Evolutionary conservation across 2,329 filamentous ascomycete genomes (phyloP), one percentile per base, ranked within the genome.

Genomic region (Microdochium nivale): DNA sequence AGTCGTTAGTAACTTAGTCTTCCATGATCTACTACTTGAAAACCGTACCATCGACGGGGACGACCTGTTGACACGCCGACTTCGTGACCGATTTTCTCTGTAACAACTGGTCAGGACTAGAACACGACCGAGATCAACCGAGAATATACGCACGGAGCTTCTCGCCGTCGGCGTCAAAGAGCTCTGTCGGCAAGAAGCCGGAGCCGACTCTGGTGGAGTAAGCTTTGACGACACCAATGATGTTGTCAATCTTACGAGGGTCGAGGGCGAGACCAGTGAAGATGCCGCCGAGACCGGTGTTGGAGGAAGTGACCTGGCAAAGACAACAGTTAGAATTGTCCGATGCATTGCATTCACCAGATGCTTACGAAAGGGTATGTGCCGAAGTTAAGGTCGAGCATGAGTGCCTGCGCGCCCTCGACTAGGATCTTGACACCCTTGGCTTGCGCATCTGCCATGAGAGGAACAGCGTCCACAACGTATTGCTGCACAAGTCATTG

Each of bases 191-290:
- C n/a, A 50, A 11, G 46, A 52, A 25, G 33, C 32, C 47, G 21
- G 46, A 33, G 24, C 30, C 13, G 16, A 35, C 27, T 37, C 33
- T 52, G 3, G 47, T 30, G n/a, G 40, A 44, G 65, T 84, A 85
- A 13, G 81, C 81, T 61, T 86, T 86, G 4, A 84, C 79, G 3
- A 86, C 82, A 47, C 81, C 82, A 55, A 85, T 78, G 51, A 80
- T 75, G 52, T 59, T 75, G 51, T 71, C 72, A 54, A 84, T 72
- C 52, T 79, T 80, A 52, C 71, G 73, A 52, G 76, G 79, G 55
- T 76, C 75, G 32, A 83, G 65, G 27, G 73, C 74, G 5, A 84
- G 68, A 52, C 81, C 80, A 25, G 79, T 80, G 58, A 84, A 73
- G 52, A 82, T 75, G 52, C 81, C 81, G 48, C 78, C 79, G 43